Percentiles rank a stretch among this genome's conserved stretches.
These are phyloP conservation scores for Leucaena leucocephala DNA, from an alignment of 306 rosid genomes.

Conservation along the genomic window DNA sequence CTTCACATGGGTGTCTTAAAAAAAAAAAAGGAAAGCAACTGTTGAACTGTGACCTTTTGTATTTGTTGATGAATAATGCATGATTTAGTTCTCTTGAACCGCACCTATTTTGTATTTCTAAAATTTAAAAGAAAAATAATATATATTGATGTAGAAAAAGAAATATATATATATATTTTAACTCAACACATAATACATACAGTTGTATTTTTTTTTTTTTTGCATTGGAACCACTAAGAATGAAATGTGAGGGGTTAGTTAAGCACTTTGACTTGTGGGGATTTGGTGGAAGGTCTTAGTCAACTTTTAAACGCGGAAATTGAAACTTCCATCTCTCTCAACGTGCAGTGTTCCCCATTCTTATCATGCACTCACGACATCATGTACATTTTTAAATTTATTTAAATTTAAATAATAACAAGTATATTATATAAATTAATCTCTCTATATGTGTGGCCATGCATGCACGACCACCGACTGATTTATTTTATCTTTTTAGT, in stretches of 20 bases:
- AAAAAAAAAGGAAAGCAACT: neutral
- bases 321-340: neutral
- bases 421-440: neutral
- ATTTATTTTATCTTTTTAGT: neutral
- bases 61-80: neutral
- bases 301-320: neutral
- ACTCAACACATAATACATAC: neutral
- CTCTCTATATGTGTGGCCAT: neutral
- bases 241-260: neutral
- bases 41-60: neutral
- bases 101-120: neutral
- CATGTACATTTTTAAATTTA: neutral
- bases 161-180: neutral
- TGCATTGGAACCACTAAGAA: neutral
- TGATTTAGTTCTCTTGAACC: neutral
- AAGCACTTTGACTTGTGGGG: slow-evolving; percentile 6
- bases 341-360: slow-evolving; percentile 9
- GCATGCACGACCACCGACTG: neutral
- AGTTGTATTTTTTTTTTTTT: neutral
- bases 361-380: neutral
- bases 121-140: neutral
- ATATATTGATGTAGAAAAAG: neutral
- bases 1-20: neutral
- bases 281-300: slow-evolving; percentile 20
- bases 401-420: neutral